A percentile compares a stretch with the other conserved stretches of the same genome.
Conservation (phyloP, 441 rosid species). For the Dalechampia spathulata region DNA sequence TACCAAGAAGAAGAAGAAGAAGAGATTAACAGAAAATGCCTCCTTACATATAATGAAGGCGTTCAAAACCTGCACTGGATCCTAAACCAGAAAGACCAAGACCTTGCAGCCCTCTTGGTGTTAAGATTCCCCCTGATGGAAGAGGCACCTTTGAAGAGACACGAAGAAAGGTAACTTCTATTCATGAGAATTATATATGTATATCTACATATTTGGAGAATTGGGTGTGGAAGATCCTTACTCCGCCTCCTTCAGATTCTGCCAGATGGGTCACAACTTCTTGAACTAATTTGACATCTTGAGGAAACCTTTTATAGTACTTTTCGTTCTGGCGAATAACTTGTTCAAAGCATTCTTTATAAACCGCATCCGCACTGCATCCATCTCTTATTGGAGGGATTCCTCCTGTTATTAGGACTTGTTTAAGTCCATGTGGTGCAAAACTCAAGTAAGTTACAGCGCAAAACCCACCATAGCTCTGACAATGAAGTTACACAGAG, state of each 20-base stretch:
- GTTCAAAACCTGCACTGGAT: conserved; percentile 82
- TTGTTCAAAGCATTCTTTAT: conserved; percentile 48
- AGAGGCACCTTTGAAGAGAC: conserved; percentile 54
- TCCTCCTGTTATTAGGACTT: conserved; percentile 92
- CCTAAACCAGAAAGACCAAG: conserved; percentile 90
- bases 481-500: conserved; percentile 9
- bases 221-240: conserved; percentile 25
- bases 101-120: conserved; percentile 74
- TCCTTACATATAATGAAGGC: conserved; percentile 79
- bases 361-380: conserved; percentile 69
- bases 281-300: conserved; percentile 55
- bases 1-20: background rate
- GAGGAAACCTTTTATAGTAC: conserved; percentile 86
- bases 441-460: conserved; percentile 83
- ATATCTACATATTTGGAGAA: conserved; percentile 4
- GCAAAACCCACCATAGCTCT: conserved; percentile 97
- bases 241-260: conserved; percentile 82
- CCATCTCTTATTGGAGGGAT: conserved; percentile 68
- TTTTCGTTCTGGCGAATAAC: conserved; percentile 68
- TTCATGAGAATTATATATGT: conserved; percentile 3
- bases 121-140: conserved; percentile 84
- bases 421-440: conserved; percentile 87
- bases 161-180: background rate
- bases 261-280: conserved; percentile 65
- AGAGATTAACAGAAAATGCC: background rate